A percentile compares a stretch with the other conserved stretches of the same genome.
These are phyloP conservation scores for Tirmania nivea DNA, from an alignment of 495 filamentous ascomycete genomes.

Conservation along the genomic window DNA sequence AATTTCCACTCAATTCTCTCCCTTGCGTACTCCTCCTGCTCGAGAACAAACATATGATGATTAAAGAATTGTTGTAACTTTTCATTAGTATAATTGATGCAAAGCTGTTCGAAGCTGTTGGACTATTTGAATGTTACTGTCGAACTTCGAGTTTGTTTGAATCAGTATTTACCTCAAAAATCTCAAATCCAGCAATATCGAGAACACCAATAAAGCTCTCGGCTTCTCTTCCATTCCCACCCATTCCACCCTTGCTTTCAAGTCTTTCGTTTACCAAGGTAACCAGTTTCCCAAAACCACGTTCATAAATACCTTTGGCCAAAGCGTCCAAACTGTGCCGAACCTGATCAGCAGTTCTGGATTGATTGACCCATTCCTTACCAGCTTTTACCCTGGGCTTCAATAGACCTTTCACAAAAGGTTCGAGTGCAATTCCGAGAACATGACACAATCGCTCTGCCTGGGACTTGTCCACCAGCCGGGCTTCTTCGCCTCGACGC, in stretches of 20 bases:
- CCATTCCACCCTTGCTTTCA: conserved; percentile 34
- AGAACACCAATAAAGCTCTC: conserved; percentile 92
- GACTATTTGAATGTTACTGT: conserved; percentile 5
- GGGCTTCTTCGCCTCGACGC: conserved; percentile 76
- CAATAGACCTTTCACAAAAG: conserved; percentile 69
- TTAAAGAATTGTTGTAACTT: conserved; percentile 99
- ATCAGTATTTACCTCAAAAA: conserved; percentile 47
- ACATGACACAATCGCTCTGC: conserved; percentile 58
- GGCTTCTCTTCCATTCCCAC: conserved; percentile 54
- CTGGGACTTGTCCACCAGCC: conserved; percentile 49
- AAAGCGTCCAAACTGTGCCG: conserved; percentile 74
- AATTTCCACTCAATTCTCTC: conserved; percentile 99
- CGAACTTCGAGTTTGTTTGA: conserved; percentile 1
- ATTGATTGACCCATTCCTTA: conserved; percentile 94
- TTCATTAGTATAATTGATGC: conserved; percentile 99
- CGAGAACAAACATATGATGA: conserved; percentile 98
- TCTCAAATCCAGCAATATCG: conserved; percentile 98
- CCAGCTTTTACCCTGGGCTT: conserved; percentile 90
- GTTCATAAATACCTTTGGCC: conserved; percentile 92
- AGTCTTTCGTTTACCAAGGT: conserved; percentile 77
- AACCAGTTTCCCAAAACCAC: conserved; percentile 83
- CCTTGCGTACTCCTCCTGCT: conserved; percentile 94
- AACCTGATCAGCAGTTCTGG: conserved; percentile 91
- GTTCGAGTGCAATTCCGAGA: conserved; percentile 61
- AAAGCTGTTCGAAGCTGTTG: conserved; percentile 97